phyloP scores from a whole-genome alignment of 208 protist species.

The Plasmodiophora brassicae region DNA sequence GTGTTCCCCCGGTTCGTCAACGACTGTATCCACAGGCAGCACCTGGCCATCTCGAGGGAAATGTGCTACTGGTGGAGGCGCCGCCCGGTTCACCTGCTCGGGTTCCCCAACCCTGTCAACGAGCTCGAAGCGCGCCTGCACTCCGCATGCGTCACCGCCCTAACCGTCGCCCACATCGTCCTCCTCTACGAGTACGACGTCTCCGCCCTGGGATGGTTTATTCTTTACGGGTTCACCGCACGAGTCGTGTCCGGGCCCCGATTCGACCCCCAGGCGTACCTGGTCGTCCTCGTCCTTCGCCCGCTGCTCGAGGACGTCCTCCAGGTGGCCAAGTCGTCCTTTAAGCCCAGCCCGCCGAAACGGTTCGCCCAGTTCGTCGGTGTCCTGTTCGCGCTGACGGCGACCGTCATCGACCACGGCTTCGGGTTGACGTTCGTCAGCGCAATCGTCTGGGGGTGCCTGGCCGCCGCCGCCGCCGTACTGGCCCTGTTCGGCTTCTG shows the following conservation, averaged over 20 bases:
- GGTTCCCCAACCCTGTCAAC: background rate
- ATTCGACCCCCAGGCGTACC: background rate
- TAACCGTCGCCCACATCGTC: background rate
- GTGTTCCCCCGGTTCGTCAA: too few relatives aligned
- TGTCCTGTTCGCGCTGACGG: too few relatives aligned
- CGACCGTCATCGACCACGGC: too few relatives aligned
- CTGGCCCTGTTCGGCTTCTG: too few relatives aligned
- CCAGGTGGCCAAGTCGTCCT: background rate
- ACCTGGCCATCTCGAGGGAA: too few relatives aligned
- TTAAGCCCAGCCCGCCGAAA: background rate
- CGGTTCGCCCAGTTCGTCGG: background rate
- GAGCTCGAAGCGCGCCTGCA: background rate
- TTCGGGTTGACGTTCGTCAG: too few relatives aligned
- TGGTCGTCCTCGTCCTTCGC: background rate
- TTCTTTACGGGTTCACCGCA: background rate
- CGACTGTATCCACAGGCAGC: too few relatives aligned
- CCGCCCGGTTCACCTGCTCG: too few relatives aligned
- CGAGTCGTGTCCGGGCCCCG: background rate
- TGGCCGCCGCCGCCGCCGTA: too few relatives aligned
- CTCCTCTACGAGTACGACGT: background rate
- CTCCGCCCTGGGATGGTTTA: background rate
- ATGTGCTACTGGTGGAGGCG: too few relatives aligned
- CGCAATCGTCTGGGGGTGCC: too few relatives aligned
- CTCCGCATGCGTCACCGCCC: background rate
- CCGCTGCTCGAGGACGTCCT: background rate